These are phyloP conservation scores for Capronia americana DNA, from an alignment of 2,329 filamentous ascomycete genomes.

Conservation along the genomic window DNA sequence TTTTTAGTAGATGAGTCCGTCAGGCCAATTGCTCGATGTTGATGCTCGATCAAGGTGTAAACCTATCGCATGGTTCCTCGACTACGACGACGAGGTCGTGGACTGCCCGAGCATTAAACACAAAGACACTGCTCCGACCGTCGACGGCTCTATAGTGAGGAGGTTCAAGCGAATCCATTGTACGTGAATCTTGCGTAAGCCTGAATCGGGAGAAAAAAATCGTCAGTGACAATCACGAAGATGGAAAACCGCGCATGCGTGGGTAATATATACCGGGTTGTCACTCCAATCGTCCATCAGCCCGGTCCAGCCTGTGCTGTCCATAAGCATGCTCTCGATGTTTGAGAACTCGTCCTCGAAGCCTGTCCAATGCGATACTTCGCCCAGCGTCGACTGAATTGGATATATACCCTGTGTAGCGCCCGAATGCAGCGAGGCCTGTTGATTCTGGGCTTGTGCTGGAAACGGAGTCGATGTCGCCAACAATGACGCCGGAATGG, in stretches of 20 bases:
- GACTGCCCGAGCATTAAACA: too few relatives aligned
- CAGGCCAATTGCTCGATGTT: not conserved
- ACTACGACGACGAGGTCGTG: too few relatives aligned
- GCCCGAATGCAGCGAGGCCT: not conserved
- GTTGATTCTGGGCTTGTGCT: slow-evolving; percentile 5
- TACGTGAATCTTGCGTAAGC: slow-evolving; percentile 18
- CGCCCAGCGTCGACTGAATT: not conserved
- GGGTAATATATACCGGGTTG: slow-evolving; percentile 11
- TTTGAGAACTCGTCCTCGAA: slow-evolving; percentile 17
- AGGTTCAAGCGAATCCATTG: slow-evolving; percentile 14
- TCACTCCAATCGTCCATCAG: slow-evolving; percentile 18
- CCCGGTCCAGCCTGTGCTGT: slow-evolving; percentile 14
- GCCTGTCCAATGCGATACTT: slow-evolving; percentile 1
- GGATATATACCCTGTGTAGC: not conserved
- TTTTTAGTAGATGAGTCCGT: slow-evolving; percentile 1
- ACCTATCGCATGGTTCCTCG: too few relatives aligned
- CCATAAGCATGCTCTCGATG: slow-evolving; percentile 17
- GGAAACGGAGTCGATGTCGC: not conserved
- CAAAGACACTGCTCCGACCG: slow-evolving; percentile 23
- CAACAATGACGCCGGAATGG: not conserved
- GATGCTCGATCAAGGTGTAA: too few relatives aligned
- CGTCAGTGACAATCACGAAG: not conserved
- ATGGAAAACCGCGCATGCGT: not conserved
- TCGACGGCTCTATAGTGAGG: not conserved
- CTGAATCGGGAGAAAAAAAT: not conserved